Evolutionary conservation across 768 basidiomycete species (phyloP).

Genomic region (Suillus spraguei): DNA sequence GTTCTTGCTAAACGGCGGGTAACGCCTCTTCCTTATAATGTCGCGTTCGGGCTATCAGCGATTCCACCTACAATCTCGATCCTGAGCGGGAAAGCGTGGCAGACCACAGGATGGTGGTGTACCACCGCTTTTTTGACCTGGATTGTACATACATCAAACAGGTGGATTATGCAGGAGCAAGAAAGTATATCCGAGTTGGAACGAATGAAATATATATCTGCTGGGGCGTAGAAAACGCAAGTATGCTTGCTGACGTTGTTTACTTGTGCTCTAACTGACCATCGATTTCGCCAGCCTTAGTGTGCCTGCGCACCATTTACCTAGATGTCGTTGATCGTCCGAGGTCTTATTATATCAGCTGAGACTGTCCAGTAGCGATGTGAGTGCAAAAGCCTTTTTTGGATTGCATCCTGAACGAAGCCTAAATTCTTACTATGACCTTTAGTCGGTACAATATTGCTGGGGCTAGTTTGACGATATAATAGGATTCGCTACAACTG

Average conservation of each 20-base stretch:
- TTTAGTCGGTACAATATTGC: neutral
- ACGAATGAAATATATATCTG: constrained; percentile 53
- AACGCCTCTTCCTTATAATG: constrained; percentile 34
- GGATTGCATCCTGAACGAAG: neutral
- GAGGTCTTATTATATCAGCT: neutral
- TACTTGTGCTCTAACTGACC: neutral
- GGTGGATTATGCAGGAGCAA: constrained; percentile 46
- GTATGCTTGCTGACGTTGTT: neutral
- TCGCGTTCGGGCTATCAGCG: constrained; percentile 42
- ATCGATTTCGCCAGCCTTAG: neutral
- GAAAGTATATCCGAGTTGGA: constrained; percentile 53
- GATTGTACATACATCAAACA: constrained; percentile 47
- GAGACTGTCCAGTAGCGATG: neutral
- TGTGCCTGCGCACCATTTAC: neutral
- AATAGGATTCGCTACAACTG: neutral
- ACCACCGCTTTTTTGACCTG: constrained; percentile 45
- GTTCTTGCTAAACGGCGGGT: constrained; percentile 27
- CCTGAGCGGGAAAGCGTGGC: constrained; percentile 52
- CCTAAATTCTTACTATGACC: neutral
- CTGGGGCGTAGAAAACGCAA: constrained; percentile 44
- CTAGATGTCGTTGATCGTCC: neutral
- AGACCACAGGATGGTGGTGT: constrained; percentile 57
- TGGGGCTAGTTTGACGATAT: neutral
- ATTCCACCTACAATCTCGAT: constrained; percentile 52
- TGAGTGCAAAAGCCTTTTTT: neutral